phyloP scores from a whole-genome alignment of 1,139 yeast genomes.

The Groenewaldozyma auringiensis region DNA sequence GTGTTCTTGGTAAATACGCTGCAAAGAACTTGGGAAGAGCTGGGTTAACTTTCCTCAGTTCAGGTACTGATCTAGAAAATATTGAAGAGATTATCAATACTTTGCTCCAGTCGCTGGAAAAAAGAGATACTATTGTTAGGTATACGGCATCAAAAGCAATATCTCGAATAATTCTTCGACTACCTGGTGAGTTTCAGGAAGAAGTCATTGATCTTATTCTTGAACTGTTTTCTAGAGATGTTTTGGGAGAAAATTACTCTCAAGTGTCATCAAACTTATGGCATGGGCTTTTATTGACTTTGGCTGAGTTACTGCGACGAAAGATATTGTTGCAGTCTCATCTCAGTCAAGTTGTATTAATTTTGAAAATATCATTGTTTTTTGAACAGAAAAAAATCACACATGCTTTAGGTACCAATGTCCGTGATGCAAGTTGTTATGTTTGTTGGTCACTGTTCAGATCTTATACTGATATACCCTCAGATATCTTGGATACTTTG shows the following conservation, averaged over 20 bases:
- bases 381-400: slow-evolving; percentile 48
- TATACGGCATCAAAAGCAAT: slow-evolving; percentile 41
- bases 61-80: slow-evolving; percentile 15
- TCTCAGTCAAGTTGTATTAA: slow-evolving; percentile 23
- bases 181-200: slow-evolving; percentile 26
- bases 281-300: slow-evolving; percentile 40
- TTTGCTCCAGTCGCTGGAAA: slow-evolving; percentile 29
- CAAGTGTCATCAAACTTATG: slow-evolving; percentile 32
- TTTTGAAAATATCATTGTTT: slow-evolving; percentile 38
- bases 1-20: slow-evolving; percentile 17
- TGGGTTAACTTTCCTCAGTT: slow-evolving; percentile 17
- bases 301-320: slow-evolving; percentile 40
- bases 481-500: slow-evolving; percentile 21
- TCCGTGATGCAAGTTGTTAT: slow-evolving; percentile 81
- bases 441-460: slow-evolving; percentile 59
- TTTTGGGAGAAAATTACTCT: slow-evolving; percentile 9
- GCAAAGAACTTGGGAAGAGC: slow-evolving; percentile 35
- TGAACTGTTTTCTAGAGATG: slow-evolving; percentile 24
- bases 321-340: slow-evolving; percentile 19
- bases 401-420: slow-evolving; percentile 52
- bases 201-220: slow-evolving; percentile 33
- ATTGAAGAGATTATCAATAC: slow-evolving; percentile 39
- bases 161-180: slow-evolving; percentile 32
- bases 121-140: slow-evolving; percentile 37
- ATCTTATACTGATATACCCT: slow-evolving; percentile 31